phyloP scores from a whole-genome alignment of 1,284 basidiomycete species.

The Boletus sp. region DNA sequence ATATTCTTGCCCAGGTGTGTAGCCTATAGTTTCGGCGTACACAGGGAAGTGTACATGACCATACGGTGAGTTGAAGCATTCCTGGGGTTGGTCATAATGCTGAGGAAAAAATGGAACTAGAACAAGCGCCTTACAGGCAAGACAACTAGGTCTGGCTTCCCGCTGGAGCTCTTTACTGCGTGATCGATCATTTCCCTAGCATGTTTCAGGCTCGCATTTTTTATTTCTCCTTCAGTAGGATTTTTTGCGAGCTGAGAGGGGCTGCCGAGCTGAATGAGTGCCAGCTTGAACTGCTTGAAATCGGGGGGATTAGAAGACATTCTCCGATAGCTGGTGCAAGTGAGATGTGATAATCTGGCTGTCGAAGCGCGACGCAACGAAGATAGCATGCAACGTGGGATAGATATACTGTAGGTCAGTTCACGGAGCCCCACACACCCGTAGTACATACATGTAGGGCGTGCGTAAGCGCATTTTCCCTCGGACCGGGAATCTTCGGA shows the following conservation, averaged over 20 bases:
- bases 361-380: slow-evolving; percentile 13
- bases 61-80: slow-evolving; percentile 98
- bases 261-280: slow-evolving; percentile 81
- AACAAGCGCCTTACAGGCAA: slow-evolving; percentile 64
- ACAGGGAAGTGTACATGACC: slow-evolving; percentile 81
- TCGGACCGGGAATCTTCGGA: no score
- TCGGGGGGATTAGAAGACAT: slow-evolving; percentile 35
- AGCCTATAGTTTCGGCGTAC: slow-evolving; percentile 80
- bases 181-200: slow-evolving; percentile 74
- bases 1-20: slow-evolving; percentile 51
- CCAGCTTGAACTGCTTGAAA: slow-evolving; percentile 76
- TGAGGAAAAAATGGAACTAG: not conserved
- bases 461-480: no score
- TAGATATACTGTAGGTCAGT: no score
- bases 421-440: no score
- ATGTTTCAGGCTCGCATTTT: slow-evolving; percentile 72
- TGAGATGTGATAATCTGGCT: not conserved
- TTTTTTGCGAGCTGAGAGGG: slow-evolving; percentile 46
- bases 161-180: slow-evolving; percentile 51
- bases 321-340: slow-evolving; percentile 3
- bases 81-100: slow-evolving; percentile 42
- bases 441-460: no score
- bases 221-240: slow-evolving; percentile 34
- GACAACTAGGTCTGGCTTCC: slow-evolving; percentile 78
- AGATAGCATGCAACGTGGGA: slow-evolving; percentile 15